Base-by-base conservation (phyloP, 805 yeast species). In the Tetrapisispora iriomotensis region DNA sequence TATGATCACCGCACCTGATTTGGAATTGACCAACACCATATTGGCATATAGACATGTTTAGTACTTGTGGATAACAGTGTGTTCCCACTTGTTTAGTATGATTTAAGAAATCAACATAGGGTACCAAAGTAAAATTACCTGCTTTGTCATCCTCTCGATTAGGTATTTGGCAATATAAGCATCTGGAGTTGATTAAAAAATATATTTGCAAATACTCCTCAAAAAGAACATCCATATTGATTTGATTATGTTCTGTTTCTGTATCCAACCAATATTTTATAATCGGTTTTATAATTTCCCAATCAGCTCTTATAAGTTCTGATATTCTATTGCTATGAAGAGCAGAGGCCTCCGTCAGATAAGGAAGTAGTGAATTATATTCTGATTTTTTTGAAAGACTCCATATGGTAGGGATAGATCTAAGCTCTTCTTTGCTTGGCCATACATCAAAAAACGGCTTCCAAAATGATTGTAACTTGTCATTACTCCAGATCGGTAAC, bases 171-270 rank as follows among this genome's bases (percentile, higher is more conserved):
- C 80, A 78, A 56, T 86, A 88, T 6, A 90, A 65, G 57, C 97
- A 90, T 62, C 98, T 78, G 2, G 96, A 81, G 56, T 92, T 90
- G 41, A 88, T 83, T 51, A 90, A 79, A 50, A 83, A 68, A 94
- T 95, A 90, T 0, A 82, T 75, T 74, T 85, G 77, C 9, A 79
- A 50, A 47, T 71, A 79, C 3, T 52, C 48, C 4, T 54, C 47
- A 33, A 43, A 50, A 18, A 47, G 37, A 1, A 37, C 41, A 6
- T 40, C 37, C 1, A 40, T 5, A 15, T 8, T 23, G 6, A 33
- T 23, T 1, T 17, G 29, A 25, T 2, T 8, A 8, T 14, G 8
- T 10, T 15, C 13, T 12, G 34, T 3, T 4, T 14, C 2, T 15
- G 3, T 14, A 8, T 36, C 23, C 14, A 42, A 19, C 59, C 61